Conservation (phyloP, 352 stramenopile genomes). For the Aphanomyces invadans region DNA sequence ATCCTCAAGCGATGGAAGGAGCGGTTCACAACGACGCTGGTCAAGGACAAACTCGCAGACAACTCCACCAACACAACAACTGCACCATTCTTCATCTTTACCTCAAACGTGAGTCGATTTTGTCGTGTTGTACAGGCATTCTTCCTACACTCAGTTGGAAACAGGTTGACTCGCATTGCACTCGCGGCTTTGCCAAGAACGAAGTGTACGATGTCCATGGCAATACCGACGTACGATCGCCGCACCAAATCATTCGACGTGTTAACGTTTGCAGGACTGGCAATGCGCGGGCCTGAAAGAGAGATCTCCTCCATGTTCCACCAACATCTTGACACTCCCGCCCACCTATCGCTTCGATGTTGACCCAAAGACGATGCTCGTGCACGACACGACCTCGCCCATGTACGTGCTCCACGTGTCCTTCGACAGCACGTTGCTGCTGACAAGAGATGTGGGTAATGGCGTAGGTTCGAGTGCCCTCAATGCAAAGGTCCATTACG, state of each 20-base stretch:
- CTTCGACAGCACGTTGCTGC: neutral
- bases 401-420: conserved; percentile 9
- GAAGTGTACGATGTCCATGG: conserved; percentile 88
- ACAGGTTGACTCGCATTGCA: conserved; percentile 83
- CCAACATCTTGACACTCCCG: conserved; percentile 46
- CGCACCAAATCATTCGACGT: neutral
- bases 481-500: conserved; percentile 56
- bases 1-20: conserved; percentile 58
- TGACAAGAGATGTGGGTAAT: conserved; percentile 17
- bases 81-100: conserved; percentile 87
- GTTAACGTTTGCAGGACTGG: conserved; percentile 33
- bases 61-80: conserved; percentile 33
- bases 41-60: conserved; percentile 31
- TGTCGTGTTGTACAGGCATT: neutral
- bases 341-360: conserved; percentile 51
- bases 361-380: conserved; percentile 55
- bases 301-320: conserved; percentile 35
- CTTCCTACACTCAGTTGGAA: neutral
- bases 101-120: conserved; percentile 70
- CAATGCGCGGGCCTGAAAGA: conserved; percentile 31
- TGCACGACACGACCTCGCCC: conserved; percentile 25
- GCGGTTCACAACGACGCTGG: conserved; percentile 29
- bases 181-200: conserved; percentile 52
- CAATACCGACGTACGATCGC: conserved; percentile 72
- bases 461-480: conserved; percentile 33